Evolutionary conservation across 2,329 filamentous ascomycete genomes (phyloP), one percentile per base, ranked within the genome.

Genomic region (Fusarium neocosmosporiellum): DNA sequence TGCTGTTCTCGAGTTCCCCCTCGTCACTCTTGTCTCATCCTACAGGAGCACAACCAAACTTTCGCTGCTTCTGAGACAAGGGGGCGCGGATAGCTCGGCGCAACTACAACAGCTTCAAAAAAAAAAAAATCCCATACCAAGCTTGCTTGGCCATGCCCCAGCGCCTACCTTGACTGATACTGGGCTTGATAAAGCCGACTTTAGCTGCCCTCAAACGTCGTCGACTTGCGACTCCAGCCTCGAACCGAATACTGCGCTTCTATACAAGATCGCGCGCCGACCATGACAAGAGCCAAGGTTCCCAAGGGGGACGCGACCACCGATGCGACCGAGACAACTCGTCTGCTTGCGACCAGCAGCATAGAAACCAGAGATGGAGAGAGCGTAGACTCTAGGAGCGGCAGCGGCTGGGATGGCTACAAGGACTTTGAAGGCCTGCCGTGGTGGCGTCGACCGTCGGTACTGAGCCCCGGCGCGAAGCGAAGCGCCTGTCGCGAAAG

Each of bases 401-500:
- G 61, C 48, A 66, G 61, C 48, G 66, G 70, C 67, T 91, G 88
- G 88, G 82, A 83, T 59, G 87, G 85, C 9, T 77, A 83, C 27
- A 84, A 84, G 14, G 91, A 93, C 75, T 93, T 92, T 71, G 84
- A 85, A 34, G 85, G 85, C 9, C 73, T 92, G 60, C 87, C 90
- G 5, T 91, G 89, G 89, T 90, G 90, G 85, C 87, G 84, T 70
- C 84, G 80, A 72, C 92, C 92, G 16, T 92, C 90, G 54, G 89
- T 92, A 84, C 72, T 53, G 48, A 33, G 48, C 27, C 48, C 48
- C n/a, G 48, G 18, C 48, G 43, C 43, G 46, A 36, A 4, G 14
- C 27, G 48, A 27, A 7, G 7, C 20, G 24, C 63, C 54, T 59
- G 18, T 24, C 27, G 31, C 31, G 24, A 43, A 66, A 63, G 27